Evolutionary conservation across 1,284 basidiomycete species (phyloP).

Genomic region (Quambalaria eucalypti): DNA sequence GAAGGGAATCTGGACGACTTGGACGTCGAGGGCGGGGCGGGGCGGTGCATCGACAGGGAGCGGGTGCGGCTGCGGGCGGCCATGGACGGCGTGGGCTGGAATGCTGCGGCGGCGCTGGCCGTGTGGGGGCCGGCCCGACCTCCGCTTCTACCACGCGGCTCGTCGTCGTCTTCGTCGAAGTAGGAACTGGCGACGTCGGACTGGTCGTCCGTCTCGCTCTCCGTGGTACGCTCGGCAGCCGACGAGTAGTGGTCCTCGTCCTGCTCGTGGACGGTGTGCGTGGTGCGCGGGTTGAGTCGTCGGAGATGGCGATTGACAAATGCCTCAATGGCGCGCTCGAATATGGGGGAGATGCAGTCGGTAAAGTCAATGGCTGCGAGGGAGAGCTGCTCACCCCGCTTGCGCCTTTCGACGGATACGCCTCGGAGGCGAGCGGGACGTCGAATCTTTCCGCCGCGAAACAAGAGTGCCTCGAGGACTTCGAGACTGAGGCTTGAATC

Average conservation of each 20-base stretch:
- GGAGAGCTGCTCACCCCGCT: not conserved
- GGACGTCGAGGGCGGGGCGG: not conserved
- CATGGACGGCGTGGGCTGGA: too few relatives aligned
- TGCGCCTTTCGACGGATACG: not conserved
- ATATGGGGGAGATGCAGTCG: not conserved
- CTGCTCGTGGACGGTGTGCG: not conserved
- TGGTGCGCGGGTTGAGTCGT: not conserved
- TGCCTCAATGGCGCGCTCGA: not conserved
- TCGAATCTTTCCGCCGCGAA: not conserved
- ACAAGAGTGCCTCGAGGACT: constrained; percentile 36
- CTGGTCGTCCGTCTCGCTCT: not conserved
- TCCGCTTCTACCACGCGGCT: not conserved
- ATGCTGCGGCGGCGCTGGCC: too few relatives aligned
- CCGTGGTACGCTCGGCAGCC: not conserved
- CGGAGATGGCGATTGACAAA: not conserved
- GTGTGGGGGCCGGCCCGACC: not conserved
- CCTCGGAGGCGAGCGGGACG: not conserved
- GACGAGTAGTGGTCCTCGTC: not conserved
- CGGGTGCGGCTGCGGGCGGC: not conserved
- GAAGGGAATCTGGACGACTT: constrained; percentile 57
- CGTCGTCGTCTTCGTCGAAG: not conserved
- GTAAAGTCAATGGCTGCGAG: not conserved
- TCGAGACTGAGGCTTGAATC: constrained; percentile 40
- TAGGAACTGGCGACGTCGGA: not conserved
- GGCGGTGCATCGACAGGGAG: not conserved